Percentiles rank a stretch among this genome's conserved stretches.
These are phyloP conservation scores for Lagenidium sp. DNA, from an alignment of 352 stramenopile species.

Conservation along the genomic window DNA sequence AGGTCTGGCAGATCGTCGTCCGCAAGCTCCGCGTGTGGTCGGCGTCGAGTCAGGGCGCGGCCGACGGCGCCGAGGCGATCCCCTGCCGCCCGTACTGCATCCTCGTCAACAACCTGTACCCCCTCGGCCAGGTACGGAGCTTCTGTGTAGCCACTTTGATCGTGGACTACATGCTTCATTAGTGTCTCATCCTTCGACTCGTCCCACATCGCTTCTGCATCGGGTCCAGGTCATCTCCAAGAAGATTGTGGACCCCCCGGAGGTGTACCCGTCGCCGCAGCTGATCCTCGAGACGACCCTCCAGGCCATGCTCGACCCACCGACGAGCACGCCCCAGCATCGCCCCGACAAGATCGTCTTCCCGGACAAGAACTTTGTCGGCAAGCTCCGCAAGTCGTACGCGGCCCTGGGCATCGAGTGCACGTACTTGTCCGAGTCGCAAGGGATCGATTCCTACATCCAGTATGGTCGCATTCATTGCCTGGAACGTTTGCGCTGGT, in stretches of 20 bases:
- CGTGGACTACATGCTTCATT: too few relatives aligned
- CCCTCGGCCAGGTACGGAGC: constrained; percentile 59
- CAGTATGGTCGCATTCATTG: constrained; percentile 37
- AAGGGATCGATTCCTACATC: constrained; percentile 80
- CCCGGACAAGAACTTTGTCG: constrained; percentile 69
- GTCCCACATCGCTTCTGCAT: neutral
- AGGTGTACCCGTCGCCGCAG: constrained; percentile 61
- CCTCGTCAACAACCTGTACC: constrained; percentile 84
- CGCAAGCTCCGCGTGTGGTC: constrained; percentile 84
- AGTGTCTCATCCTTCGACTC: too few relatives aligned
- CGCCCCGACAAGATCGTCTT: constrained; percentile 83
- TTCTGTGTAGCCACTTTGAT: too few relatives aligned
- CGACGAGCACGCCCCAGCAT: constrained; percentile 61
- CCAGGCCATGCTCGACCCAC: constrained; percentile 68
- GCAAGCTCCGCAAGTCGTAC: constrained; percentile 68
- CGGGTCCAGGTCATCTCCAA: constrained; percentile 58
- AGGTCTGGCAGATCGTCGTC: constrained; percentile 86
- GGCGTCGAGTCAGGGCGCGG: constrained; percentile 51
- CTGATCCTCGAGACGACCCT: constrained; percentile 67
- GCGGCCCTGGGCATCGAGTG: constrained; percentile 71
- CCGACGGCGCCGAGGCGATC: constrained; percentile 43
- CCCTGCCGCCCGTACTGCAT: constrained; percentile 80
- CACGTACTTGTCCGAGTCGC: constrained; percentile 78
- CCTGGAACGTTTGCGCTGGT: too few relatives aligned
- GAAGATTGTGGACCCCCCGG: constrained; percentile 76